Evolutionary conservation across 768 basidiomycete species (phyloP), one percentile per base, ranked within the genome.

Genomic region (Lactarius tabidus): DNA sequence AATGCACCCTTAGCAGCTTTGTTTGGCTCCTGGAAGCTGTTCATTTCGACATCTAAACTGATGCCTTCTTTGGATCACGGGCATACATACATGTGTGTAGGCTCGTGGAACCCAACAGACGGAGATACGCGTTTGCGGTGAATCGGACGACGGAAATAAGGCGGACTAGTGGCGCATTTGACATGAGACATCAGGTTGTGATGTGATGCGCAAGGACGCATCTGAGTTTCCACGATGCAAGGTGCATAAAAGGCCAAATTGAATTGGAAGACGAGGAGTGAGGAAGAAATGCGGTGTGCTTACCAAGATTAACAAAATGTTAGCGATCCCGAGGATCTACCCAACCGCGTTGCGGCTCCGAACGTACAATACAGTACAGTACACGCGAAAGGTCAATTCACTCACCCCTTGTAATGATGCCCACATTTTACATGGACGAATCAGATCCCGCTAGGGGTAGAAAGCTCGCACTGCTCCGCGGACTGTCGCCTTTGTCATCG

Each of bases 281-380:
- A 45, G n/a, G n/a, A n/a, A n/a, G 20, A 10, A 20, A 43, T 20
- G 41, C 18, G 57, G 31, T 36, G 17, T 36, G 41, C 57, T 36
- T 38, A 26, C 57, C 18, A 29, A 14, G 23, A 58, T n/a, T 28
- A 58, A 23, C 57, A 63, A 64, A 45, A 35, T 55, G 68, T 69
- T 59, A 69, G 62, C 35, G 70, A 69, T 36, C 57, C 59, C 64
- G 67, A 5, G 65, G 62, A 36, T 52, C 39, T 38, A 69, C 70
- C 62, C 64, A 71, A 8, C 68, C 66, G 60, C 33, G 35, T 54
- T 71, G 70, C 17, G 59, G 41, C 4, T 33, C 33, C 33, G 33
- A 33, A 33, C 33, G 8, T 8, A 33, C 33, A n/a, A n/a, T n/a
- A n/a, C n/a, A n/a, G n/a, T n/a, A n/a, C n/a, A n/a, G n/a, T 8